Percentiles rank a stretch among this genome's conserved stretches.
Conservation (phyloP, 2,329 filamentous ascomycete species). For the Biscogniauxia sp. region DNA sequence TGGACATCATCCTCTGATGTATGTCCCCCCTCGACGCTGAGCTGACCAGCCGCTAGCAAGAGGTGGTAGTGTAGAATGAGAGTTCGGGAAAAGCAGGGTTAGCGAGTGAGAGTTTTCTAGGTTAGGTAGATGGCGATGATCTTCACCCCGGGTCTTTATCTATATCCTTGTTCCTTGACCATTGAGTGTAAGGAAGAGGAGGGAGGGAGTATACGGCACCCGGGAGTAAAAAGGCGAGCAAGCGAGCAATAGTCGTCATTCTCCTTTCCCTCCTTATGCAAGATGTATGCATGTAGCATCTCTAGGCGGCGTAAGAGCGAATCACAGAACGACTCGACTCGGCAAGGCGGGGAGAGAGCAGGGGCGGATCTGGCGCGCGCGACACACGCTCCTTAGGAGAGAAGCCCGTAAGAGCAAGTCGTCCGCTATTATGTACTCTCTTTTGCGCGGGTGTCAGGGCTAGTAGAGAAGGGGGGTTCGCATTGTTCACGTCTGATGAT, state of each 20-base stretch:
- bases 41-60: no score
- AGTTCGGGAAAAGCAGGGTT: no score
- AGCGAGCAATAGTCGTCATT: background rate
- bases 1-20: no score
- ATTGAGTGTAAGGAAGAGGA: no score
- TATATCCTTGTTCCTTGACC: no score
- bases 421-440: background rate
- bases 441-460: background rate
- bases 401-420: background rate
- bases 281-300: background rate
- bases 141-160: no score
- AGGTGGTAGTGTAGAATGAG: no score
- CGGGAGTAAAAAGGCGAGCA: background rate
- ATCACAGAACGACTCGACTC: background rate
- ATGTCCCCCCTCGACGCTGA: no score
- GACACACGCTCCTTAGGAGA: background rate
- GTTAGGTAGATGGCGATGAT: no score
- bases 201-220: no score
- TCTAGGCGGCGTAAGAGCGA: background rate
- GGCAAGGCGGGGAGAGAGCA: background rate
- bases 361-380: background rate
- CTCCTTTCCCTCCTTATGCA: no score
- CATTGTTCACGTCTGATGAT: background rate
- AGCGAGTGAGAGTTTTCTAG: no score
- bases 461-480: background rate